Evolutionary conservation across 768 basidiomycete genomes (phyloP).

Genomic region (Artomyces pyxidatus): DNA sequence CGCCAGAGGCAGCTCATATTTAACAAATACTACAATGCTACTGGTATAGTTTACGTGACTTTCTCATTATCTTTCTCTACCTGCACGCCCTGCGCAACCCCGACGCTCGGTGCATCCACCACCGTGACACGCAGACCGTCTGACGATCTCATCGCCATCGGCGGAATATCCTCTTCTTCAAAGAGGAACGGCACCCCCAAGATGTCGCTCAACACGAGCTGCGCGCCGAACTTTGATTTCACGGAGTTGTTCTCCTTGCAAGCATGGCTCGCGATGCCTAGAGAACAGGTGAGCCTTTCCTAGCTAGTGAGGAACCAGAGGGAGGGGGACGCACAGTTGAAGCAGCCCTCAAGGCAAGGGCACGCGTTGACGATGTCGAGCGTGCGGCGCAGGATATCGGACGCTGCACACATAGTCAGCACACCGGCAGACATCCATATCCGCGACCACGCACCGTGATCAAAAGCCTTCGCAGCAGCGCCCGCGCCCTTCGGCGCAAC

Average conservation of each 20-base stretch:
- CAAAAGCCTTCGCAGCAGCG: conserved; percentile 72
- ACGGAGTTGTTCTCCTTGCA: conserved; percentile 73
- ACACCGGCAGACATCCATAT: too few relatives aligned
- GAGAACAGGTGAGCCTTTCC: neutral
- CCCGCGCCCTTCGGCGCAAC: conserved; percentile 51
- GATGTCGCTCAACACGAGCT: conserved; percentile 53
- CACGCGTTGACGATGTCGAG: conserved; percentile 51
- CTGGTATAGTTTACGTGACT: too few relatives aligned
- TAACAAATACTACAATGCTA: too few relatives aligned
- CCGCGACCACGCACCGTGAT: conserved; percentile 53
- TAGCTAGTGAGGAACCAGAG: too few relatives aligned
- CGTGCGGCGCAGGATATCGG: conserved; percentile 51
- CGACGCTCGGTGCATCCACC: conserved; percentile 43
- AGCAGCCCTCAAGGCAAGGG: conserved; percentile 62
- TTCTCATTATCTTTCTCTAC: conserved; percentile 5
- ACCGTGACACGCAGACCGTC: conserved; percentile 38
- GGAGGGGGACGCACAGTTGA: conserved; percentile 18
- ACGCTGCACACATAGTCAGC: conserved; percentile 40
- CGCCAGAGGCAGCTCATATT: too few relatives aligned
- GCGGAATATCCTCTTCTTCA: conserved; percentile 30
- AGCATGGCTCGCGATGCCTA: conserved; percentile 57
- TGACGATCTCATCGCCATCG: conserved; percentile 11
- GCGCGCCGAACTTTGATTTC: conserved; percentile 67
- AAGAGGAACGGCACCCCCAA: conserved; percentile 37
- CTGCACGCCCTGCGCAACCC: conserved; percentile 16